Evolutionary conservation across 257 asterid species (phyloP).

Genomic region (Coffea eugenioides): DNA sequence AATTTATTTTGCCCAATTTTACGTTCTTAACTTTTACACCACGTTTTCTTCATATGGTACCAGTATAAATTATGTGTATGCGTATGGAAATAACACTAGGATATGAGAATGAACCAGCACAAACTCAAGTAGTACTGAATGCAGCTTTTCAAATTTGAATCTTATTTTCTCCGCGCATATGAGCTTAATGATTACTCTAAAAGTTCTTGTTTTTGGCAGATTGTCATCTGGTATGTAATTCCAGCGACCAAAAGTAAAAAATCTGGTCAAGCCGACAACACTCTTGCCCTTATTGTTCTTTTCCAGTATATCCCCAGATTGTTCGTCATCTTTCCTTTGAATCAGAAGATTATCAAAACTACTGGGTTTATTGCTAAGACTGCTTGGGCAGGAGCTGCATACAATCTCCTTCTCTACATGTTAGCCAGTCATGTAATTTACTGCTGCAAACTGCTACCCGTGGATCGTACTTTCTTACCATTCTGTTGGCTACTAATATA

Average conservation of each 20-base stretch:
- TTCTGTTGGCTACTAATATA: neutral
- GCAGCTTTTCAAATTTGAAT: neutral
- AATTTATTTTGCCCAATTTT: neutral
- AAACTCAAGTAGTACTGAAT: neutral
- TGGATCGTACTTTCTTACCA: neutral
- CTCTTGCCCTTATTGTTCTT: slow-evolving; percentile 87
- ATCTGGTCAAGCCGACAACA: slow-evolving; percentile 68
- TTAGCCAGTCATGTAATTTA: slow-evolving; percentile 81
- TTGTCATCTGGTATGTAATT: slow-evolving; percentile 72
- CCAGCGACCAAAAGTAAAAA: slow-evolving; percentile 67
- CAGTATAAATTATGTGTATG: too few relatives aligned
- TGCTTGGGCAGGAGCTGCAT: slow-evolving; percentile 98
- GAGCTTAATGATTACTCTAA: neutral
- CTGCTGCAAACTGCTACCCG: neutral
- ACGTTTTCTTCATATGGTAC: too few relatives aligned
- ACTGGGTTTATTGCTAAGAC: slow-evolving; percentile 92
- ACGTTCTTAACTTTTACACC: too few relatives aligned
- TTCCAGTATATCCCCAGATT: slow-evolving; percentile 78
- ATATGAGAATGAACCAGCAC: neutral
- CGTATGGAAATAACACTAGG: neutral
- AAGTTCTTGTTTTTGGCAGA: slow-evolving; percentile 37
- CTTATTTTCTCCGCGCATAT: neutral
- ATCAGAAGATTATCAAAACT: slow-evolving; percentile 69
- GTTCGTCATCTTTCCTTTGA: slow-evolving; percentile 76
- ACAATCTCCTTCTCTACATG: slow-evolving; percentile 85